These are phyloP conservation scores for Phaeosphaeriaceae sp. DNA, from an alignment of 2,329 filamentous ascomycete species.

Conservation along the genomic window DNA sequence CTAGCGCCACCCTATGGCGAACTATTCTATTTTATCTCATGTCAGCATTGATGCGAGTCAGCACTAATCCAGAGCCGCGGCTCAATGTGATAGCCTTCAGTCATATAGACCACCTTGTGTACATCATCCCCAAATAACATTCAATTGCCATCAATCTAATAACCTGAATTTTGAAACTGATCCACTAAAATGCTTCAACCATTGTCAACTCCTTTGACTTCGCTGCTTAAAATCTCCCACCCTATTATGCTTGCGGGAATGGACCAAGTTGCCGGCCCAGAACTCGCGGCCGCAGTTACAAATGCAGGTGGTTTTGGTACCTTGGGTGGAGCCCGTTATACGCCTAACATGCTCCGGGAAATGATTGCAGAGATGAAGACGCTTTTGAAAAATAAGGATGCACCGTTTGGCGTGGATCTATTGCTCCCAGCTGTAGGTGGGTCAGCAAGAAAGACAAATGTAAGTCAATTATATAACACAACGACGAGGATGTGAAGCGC, in stretches of 20 bases:
- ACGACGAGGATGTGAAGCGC: no score
- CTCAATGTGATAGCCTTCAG: background rate
- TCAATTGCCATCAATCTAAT: constrained; percentile 5
- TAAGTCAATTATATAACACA: no score
- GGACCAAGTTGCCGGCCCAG: constrained; percentile 28
- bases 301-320: constrained; percentile 37
- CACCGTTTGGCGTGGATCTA: constrained; percentile 46
- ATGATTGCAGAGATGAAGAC: constrained; percentile 38
- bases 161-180: background rate
- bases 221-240: constrained; percentile 26
- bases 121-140: background rate
- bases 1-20: no score
- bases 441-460: constrained; percentile 42
- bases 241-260: constrained; percentile 40
- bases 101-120: no score
- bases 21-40: background rate
- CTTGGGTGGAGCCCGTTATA: constrained; percentile 32
- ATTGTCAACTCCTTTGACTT: constrained; percentile 28
- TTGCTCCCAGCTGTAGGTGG: constrained; percentile 45
- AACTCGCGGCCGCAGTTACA: constrained; percentile 32
- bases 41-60: constrained; percentile 4
- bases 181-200: constrained; percentile 9
- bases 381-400: constrained; percentile 25
- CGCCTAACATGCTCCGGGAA: constrained; percentile 32
- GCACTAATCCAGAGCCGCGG: constrained; percentile 8